Conservation (phyloP, 2,329 filamentous ascomycete genomes). For the Basipetospora chlamydospora region DNA sequence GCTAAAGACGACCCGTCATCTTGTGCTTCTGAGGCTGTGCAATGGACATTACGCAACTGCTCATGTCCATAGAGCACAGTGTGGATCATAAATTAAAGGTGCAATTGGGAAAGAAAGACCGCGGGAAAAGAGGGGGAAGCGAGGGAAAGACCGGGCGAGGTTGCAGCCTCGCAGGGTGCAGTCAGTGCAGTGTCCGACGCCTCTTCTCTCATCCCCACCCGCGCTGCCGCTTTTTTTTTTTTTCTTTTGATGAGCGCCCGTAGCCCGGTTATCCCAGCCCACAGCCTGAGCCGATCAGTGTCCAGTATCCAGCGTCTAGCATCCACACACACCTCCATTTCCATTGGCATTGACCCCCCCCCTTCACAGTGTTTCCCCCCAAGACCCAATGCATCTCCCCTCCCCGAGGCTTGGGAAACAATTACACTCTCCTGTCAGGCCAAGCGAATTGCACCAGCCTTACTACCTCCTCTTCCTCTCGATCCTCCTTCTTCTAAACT, state of each 20-base stretch:
- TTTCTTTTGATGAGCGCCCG: too few relatives aligned
- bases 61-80: neutral
- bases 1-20: too few relatives aligned
- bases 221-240: neutral
- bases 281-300: neutral
- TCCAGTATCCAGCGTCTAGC: neutral
- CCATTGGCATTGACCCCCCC: neutral
- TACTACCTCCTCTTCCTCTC: neutral
- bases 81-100: too few relatives aligned
- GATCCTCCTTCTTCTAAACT: neutral
- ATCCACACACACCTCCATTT: neutral
- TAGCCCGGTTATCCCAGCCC: neutral
- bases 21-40: conserved; percentile 3
- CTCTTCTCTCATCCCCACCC: neutral
- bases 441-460: conserved; percentile 2
- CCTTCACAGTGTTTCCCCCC: too few relatives aligned
- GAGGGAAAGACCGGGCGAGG: neutral
- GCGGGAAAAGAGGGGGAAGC: neutral
- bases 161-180: conserved; percentile 6
- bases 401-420: neutral
- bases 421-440: neutral
- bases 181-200: neutral
- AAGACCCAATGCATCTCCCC: neutral
- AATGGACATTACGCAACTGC: conserved; percentile 2
- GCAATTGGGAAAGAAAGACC: neutral